Conservation (phyloP, 2,329 filamentous ascomycete genomes). For the Fusarium hostae region DNA sequence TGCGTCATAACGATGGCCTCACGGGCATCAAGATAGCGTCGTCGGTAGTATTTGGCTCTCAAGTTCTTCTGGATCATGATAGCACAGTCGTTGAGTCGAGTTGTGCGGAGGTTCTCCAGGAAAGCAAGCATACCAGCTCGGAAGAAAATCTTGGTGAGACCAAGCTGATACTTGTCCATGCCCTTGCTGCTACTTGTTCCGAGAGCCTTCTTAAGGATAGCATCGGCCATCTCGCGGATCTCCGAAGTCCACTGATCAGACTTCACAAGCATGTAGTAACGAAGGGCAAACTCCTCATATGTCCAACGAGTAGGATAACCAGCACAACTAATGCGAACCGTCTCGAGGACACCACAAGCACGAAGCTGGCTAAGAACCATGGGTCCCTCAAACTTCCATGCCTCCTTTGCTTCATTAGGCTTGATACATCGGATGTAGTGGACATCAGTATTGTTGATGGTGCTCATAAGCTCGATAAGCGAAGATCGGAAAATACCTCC, state of each 20-base stretch:
- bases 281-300: conserved; percentile 95
- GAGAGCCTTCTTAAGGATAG: conserved; percentile 88
- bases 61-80: conserved; percentile 99
- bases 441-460: conserved; percentile 97
- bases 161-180: conserved; percentile 95
- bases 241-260: conserved; percentile 92
- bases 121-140: conserved; percentile 98
- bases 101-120: conserved; percentile 92
- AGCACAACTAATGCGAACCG: conserved; percentile 95
- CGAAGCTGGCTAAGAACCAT: conserved; percentile 98
- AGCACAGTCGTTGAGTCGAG: conserved; percentile 89
- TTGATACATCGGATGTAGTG: conserved; percentile 99
- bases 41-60: conserved; percentile 92
- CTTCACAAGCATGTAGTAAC: conserved; percentile 97
- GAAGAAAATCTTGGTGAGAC: conserved; percentile 99
- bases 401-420: conserved; percentile 94
- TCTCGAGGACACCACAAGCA: conserved; percentile 98
- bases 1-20: conserved; percentile 84
- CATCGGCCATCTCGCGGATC: conserved; percentile 92
- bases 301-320: conserved; percentile 99
- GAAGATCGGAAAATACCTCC: conserved; percentile 99
- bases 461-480: conserved; percentile 96
- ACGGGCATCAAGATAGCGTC: conserved; percentile 87
- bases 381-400: conserved; percentile 98
- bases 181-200: conserved; percentile 79